Conservation (phyloP, 371 early-diverging fungal species). For the Mucor velutinosus region DNA sequence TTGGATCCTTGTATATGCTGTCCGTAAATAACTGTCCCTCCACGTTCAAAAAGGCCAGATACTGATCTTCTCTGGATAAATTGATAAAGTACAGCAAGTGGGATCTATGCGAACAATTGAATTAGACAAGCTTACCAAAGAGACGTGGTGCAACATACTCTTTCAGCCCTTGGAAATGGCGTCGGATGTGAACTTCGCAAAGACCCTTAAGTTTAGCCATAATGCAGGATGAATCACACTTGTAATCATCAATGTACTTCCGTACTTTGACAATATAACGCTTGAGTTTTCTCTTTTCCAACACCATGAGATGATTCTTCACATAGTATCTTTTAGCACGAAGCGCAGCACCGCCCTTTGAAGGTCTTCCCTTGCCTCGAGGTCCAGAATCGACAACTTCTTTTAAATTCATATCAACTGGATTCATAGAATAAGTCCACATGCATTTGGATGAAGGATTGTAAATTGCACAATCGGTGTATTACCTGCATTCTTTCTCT, state of each 20-base stretch:
- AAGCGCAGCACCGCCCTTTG: slow-evolving; percentile 5
- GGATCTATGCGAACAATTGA: not conserved
- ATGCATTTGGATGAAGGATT: not conserved
- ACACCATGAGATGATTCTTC: slow-evolving; percentile 6
- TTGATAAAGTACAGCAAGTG: not conserved
- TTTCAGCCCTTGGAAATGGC: not conserved
- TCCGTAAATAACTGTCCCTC: not conserved
- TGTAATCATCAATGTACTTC: not conserved
- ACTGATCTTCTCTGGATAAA: slow-evolving; percentile 2
- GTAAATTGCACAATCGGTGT: not conserved
- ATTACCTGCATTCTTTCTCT: slow-evolving; percentile 17
- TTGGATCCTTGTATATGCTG: not conserved
- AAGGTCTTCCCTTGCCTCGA: slow-evolving; percentile 6
- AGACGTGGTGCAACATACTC: not conserved
- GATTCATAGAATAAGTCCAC: not conserved
- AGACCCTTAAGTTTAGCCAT: not conserved
- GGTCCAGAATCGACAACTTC: not conserved
- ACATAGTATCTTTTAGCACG: slow-evolving; percentile 12
- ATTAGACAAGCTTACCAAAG: not conserved
- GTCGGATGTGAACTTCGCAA: not conserved
- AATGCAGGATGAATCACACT: not conserved
- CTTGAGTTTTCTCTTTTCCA: slow-evolving; percentile 9
- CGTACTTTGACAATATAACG: slow-evolving; percentile 6
- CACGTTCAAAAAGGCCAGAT: not conserved
- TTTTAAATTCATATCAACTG: not conserved